Evolutionary conservation across 768 basidiomycete genomes (phyloP).

Genomic region (Mycena haematopus): DNA sequence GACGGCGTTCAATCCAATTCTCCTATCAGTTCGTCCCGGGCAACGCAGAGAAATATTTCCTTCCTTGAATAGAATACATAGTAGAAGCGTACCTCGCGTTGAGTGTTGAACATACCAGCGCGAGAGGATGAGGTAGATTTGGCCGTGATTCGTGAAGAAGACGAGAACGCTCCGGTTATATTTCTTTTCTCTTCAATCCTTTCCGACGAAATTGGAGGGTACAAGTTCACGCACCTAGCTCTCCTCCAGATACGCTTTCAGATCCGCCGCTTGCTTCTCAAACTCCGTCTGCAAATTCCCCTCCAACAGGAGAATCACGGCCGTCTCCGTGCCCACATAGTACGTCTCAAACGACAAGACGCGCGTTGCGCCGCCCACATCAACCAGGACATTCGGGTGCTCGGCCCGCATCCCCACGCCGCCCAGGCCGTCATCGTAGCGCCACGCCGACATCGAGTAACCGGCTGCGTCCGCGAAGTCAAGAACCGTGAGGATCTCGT

Average conservation of each 20-base stretch:
- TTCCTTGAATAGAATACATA: too few relatives aligned
- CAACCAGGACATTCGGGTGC: slow-evolving; percentile 19
- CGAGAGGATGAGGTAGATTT: too few relatives aligned
- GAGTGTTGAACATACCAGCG: too few relatives aligned
- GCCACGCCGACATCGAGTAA: slow-evolving; percentile 17
- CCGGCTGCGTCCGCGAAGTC: slow-evolving; percentile 8
- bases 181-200: too few relatives aligned
- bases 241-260: slow-evolving; percentile 18
- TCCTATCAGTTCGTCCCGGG: too few relatives aligned
- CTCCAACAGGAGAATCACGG: slow-evolving; percentile 10
- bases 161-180: too few relatives aligned
- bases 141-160: too few relatives aligned
- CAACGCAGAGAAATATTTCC: too few relatives aligned
- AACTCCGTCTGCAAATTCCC: slow-evolving; percentile 19
- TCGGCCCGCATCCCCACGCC: slow-evolving; percentile 16
- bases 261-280: slow-evolving; percentile 16
- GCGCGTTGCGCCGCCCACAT: slow-evolving; percentile 15
- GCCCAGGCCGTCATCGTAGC: slow-evolving; percentile 16
- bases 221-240: slow-evolving; percentile 10
- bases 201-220: too few relatives aligned
- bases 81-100: too few relatives aligned
- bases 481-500: slow-evolving; percentile 14
- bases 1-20: too few relatives aligned
- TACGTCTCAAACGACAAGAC: slow-evolving; percentile 21
- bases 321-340: slow-evolving; percentile 10